phyloP scores from a whole-genome alignment of 1,284 basidiomycete species.

The Ceratobasidium theobromae region DNA sequence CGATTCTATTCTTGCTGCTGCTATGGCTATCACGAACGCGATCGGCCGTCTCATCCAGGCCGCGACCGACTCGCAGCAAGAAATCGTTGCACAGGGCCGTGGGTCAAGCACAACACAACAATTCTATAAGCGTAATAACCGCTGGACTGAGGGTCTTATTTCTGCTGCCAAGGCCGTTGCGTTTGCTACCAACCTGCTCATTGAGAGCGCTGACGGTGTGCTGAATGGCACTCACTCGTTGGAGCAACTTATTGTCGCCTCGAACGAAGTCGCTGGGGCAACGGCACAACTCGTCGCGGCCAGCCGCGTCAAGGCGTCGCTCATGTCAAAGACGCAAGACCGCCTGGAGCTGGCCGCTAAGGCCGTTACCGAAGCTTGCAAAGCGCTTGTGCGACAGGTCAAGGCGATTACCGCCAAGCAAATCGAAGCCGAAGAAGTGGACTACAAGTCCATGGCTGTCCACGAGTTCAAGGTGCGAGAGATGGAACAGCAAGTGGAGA shows the following conservation, averaged over 20 bases:
- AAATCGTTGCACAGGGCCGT: conserved; percentile 94
- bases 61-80: conserved; percentile 95
- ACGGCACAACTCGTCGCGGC: conserved; percentile 99
- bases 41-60: conserved; percentile 95
- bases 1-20: conserved; percentile 93
- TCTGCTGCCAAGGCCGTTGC: conserved; percentile 98
- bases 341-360: conserved; percentile 94
- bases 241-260: conserved; percentile 98
- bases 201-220: conserved; percentile 97
- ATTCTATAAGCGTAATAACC: conserved; percentile 99
- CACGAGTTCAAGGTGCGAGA: conserved; percentile 97
- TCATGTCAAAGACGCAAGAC: conserved; percentile 99
- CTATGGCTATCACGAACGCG: conserved; percentile 92
- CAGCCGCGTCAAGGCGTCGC: conserved; percentile 95
- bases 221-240: conserved; percentile 94
- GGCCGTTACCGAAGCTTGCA: conserved; percentile 98
- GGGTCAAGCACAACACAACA: conserved; percentile 90
- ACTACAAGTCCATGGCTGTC: conserved; percentile 90
- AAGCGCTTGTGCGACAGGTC: conserved; percentile 94
- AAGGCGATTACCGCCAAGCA: conserved; percentile 90
- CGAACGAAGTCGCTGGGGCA: conserved; percentile 95
- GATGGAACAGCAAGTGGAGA: conserved; percentile 99
- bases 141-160: conserved; percentile 99
- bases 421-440: conserved; percentile 74
- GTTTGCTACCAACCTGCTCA: conserved; percentile 94